Base-by-base conservation (phyloP, 768 basidiomycete genomes). In the Cystofilobasidium capitatum region DNA sequence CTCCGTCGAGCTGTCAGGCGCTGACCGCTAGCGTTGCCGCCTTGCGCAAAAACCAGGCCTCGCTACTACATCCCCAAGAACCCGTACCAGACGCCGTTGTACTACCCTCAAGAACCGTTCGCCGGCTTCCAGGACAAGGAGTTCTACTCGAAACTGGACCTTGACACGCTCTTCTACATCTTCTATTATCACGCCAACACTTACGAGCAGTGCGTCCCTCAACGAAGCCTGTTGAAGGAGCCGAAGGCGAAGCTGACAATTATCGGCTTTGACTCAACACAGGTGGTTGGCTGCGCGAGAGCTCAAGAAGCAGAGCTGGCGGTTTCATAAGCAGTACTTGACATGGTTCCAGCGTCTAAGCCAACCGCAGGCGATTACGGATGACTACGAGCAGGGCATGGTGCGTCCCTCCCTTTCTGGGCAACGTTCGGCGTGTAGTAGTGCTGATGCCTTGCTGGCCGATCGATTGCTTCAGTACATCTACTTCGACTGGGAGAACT, bases 341-440 rank as follows among this genome's bases (percentile, higher is more conserved):
- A 99, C 96, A 36, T 99, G 96, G 93, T 99, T 99, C 84, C 96
- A 98, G 77, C 85, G 96, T 42, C 91, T 96, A 74, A 92, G 91
- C 29, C 93, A 98, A 74, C 96, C 96, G 12, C 91, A 94, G 74
- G 92, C 92, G 1, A 97, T 99, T 76, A 99, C 96, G 62, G 94
- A 98, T 73, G 94, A 98, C 76, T 99, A 97, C 77, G 96, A 99
- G 78, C 93, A 98, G 79, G 96, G 66, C 24, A 61, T 55, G 45
- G 45, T 49, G 45, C 58, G 58, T 54, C 7, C 22, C 14, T 22
- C 40, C 22, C n/a, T 62, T 26, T 33, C 2, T 49, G 20, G n/a
- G n/a, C 40, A 33, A 24, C n/a, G 31, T 29, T n/a, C 16, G 24
- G 14, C 24, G 13, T 6, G n/a, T 13, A 3, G 42, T n/a, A 13